These are phyloP conservation scores for Dichotomocladium elegans DNA, from an alignment of 371 early-diverging fungal genomes.

Conservation along the genomic window DNA sequence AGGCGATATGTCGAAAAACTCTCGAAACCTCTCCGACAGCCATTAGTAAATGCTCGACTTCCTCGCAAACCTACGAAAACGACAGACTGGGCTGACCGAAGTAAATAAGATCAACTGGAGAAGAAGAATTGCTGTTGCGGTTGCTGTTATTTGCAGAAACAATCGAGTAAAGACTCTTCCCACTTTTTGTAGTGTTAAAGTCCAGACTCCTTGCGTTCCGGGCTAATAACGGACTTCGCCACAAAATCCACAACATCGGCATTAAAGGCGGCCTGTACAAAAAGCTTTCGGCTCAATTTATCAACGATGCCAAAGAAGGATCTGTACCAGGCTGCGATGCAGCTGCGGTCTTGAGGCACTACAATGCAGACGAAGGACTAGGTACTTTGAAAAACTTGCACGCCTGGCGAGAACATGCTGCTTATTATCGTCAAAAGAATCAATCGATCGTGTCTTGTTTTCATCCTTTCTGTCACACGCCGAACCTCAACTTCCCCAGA, in stretches of 20 bases:
- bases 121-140: too few relatives aligned
- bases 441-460: conserved; percentile 25
- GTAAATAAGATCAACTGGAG: too few relatives aligned
- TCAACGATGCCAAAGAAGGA: conserved; percentile 5
- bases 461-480: conserved; percentile 29
- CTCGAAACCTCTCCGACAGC: too few relatives aligned
- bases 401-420: background rate
- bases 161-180: too few relatives aligned
- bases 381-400: background rate
- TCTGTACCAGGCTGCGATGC: background rate
- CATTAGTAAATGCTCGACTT: too few relatives aligned
- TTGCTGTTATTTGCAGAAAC: too few relatives aligned
- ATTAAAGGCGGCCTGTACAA: conserved; percentile 15
- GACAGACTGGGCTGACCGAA: too few relatives aligned
- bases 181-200: too few relatives aligned
- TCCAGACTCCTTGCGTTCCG: background rate
- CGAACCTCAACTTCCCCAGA: conserved; percentile 32
- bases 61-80: too few relatives aligned
- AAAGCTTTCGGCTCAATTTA: conserved; percentile 15
- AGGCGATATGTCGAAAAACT: too few relatives aligned
- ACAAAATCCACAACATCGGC: conserved; percentile 21
- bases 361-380: conserved; percentile 1
- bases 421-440: background rate
- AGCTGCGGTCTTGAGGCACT: background rate
- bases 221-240: conserved; percentile 1